A percentile compares a stretch with the other conserved stretches of the same genome.
These are phyloP conservation scores for Streptanthus diversifolius DNA, from an alignment of 345 rosid genomes.

Conservation along the genomic window DNA sequence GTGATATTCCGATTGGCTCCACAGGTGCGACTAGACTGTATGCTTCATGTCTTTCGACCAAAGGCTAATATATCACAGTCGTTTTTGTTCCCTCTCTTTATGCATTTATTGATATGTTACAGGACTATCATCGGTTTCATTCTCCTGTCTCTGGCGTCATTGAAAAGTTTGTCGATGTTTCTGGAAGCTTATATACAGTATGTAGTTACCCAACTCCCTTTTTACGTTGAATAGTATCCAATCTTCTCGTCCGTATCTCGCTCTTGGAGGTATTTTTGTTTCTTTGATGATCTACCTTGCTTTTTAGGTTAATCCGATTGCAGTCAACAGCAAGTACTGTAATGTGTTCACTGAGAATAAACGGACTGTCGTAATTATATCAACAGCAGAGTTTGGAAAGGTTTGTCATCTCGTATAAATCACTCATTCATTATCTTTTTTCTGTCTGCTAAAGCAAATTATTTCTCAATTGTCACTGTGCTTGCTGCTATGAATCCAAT, in stretches of 20 bases:
- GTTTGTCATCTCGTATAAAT: conserved; percentile 37
- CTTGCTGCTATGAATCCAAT: background rate
- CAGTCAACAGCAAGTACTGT: conserved; percentile 93
- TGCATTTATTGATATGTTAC: conserved; percentile 22
- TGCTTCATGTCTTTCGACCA: background rate
- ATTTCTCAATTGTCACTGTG: background rate
- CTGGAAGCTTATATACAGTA: conserved; percentile 86
- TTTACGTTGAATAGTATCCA: background rate
- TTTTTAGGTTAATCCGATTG: conserved; percentile 89
- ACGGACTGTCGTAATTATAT: conserved; percentile 64
- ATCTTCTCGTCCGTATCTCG: conserved; percentile 6
- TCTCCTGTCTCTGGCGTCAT: conserved; percentile 77
- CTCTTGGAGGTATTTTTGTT: background rate
- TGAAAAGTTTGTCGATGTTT: conserved; percentile 53
- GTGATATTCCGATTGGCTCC: conserved; percentile 96
- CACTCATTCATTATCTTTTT: background rate
- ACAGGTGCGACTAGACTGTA: conserved; percentile 41
- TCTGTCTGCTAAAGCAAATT: conserved; percentile 5
- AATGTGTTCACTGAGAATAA: conserved; percentile 95
- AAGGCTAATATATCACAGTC: background rate
- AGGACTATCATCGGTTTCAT: conserved; percentile 97
- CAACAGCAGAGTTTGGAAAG: conserved; percentile 79
- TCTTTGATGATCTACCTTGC: conserved; percentile 10
- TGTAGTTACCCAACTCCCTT: conserved; percentile 25
- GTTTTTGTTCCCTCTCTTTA: background rate